Evolutionary conservation across 306 rosid species (phyloP).

Genomic region (Ziziphus jujuba): DNA sequence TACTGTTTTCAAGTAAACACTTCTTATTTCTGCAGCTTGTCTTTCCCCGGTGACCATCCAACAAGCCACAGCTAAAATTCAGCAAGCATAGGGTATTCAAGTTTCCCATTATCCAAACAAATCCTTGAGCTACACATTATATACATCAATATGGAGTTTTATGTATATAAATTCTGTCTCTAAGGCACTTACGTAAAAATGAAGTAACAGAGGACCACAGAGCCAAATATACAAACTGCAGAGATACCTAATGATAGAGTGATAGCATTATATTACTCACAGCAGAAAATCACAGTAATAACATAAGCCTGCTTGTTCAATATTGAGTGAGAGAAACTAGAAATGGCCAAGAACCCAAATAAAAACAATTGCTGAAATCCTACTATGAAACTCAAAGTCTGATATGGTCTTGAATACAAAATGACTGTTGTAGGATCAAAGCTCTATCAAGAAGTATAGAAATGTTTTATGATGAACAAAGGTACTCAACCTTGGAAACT

Average conservation of each 20-base stretch:
- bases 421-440: too few species aligned
- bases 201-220: conserved; percentile 56
- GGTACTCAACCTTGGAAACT: conserved; percentile 77
- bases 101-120: too few species aligned
- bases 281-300: neutral
- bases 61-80: conserved; percentile 60
- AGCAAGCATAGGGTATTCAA: conserved; percentile 11
- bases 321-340: too few species aligned
- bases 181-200: conserved; percentile 57
- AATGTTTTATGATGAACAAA: neutral
- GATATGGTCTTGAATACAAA: too few species aligned
- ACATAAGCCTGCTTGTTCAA: neutral
- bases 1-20: conserved; percentile 73
- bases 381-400: too few species aligned
- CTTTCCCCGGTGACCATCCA: conserved; percentile 92
- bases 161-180: too few species aligned
- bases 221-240: conserved; percentile 68
- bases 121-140: neutral
- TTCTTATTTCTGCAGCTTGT: conserved; percentile 73
- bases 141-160: neutral
- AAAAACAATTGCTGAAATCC: too few species aligned
- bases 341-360: too few species aligned
- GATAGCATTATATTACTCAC: neutral
- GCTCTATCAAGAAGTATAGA: too few species aligned
- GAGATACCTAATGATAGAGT: conserved; percentile 44